A percentile compares a stretch with the other conserved stretches of the same genome.
phyloP scores from a whole-genome alignment of 1,284 basidiomycete genomes.

The Puccinia horiana region DNA sequence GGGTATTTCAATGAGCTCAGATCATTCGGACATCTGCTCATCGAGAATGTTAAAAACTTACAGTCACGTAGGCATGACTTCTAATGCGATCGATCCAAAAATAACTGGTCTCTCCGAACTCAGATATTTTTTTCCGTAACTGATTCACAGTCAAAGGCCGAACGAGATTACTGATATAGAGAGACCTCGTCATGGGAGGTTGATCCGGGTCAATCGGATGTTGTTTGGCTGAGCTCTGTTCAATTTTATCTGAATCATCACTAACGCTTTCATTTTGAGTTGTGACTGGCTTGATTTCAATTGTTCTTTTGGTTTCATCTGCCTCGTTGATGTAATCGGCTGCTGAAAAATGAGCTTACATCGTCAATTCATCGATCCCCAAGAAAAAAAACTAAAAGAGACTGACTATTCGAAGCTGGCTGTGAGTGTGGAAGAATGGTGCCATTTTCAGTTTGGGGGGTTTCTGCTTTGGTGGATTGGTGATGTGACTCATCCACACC shows the following conservation, averaged over 20 bases:
- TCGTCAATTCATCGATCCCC: not conserved
- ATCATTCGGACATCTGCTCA: too few relatives aligned
- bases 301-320: not conserved
- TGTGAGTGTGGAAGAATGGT: not conserved
- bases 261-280: not conserved
- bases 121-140: conserved; percentile 24
- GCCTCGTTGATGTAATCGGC: not conserved
- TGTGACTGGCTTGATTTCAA: not conserved
- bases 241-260: not conserved
- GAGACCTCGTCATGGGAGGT: conserved; percentile 17
- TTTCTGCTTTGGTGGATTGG: not conserved
- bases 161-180: conserved; percentile 37
- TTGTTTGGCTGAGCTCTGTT: not conserved
- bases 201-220: not conserved
- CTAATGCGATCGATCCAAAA: conserved; percentile 39
- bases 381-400: not conserved
- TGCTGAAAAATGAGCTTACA: not conserved
- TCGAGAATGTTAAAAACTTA: conserved; percentile 25
- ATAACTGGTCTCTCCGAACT: conserved; percentile 20
- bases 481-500: not conserved
- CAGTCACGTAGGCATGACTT: conserved; percentile 45
- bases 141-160: conserved; percentile 31
- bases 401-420: not conserved
- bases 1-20: too few relatives aligned
- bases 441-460: not conserved